Evolutionary conservation across 164 flowering plant genomes (phyloP), one percentile per base, ranked within the genome.

Genomic region (Magnolia sinica): DNA sequence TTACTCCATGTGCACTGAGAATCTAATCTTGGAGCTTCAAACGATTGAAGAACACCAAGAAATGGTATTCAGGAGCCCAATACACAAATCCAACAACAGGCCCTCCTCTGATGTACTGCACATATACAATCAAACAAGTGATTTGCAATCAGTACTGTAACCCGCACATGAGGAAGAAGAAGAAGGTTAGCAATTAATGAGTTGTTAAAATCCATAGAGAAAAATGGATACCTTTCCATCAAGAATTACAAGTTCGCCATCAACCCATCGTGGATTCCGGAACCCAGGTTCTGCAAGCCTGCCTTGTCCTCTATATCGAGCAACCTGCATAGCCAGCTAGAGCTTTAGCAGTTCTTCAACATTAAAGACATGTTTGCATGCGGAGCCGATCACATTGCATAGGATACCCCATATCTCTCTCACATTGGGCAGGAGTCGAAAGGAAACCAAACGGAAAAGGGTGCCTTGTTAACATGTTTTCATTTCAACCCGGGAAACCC

Each of bases 281-380:
- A 92, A 92, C 16, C 99, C 98, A 50, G 96, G 92, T 69, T 88
- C 97, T 63, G 98, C 93, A 68, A 94, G 91, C 87, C 98, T 91
- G 64, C 99, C 99, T 81, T 96, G 97, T 70, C 99, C 99, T 88
- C 82, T 94, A 83, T 96, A 96, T 76, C 98, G 88, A 85, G 97
- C 99, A 79, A 96, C 82, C 99, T 96, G 86, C 75, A 51, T 63
- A 20, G 20, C 55, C 72, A 82, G 75, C n/a, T 73, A 66, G 18
- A 71, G 27, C 23, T 78, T 19, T 71, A 82, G 64, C 71, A 74
- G 55, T n/a, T 23, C 61, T 63, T 76, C 27, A 70, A 71, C 67
- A 0, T 73, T 51, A 50, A 55, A 63, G 61, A 16, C 61, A 11
- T 55, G 16, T 55, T 55, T 55, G 61, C 61, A 55, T 55, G 61